Base-by-base conservation (phyloP, 352 stramenopile species). In the Phytophthora aleatoria region DNA sequence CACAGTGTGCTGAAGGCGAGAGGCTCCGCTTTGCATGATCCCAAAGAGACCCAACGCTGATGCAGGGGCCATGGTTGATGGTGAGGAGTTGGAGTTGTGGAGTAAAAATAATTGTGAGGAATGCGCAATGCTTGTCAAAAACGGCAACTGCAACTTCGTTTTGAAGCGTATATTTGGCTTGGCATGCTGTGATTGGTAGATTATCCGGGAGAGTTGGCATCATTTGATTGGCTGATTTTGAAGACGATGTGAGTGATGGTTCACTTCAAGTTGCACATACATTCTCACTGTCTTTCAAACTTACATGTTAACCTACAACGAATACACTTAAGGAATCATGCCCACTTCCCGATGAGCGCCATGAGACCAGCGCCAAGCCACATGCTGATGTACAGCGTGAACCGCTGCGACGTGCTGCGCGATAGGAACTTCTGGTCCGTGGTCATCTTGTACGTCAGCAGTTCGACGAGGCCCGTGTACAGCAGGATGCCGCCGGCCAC, bases 361-460 rank as follows among this genome's bases (percentile, higher is more conserved):
- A 92, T 88, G 15, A 73, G 41, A n/a, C 76, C 74, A 8, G 82
- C 77, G 5, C 81, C 79, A 12, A 90, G 55, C 71, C 74, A 85
- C 48, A 83, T 61, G 9, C 60, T 68, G 10, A 76, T 26, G 56
- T 89, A 83, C 28, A 85, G 41, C 28, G 74, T 24, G 26, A 83
- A 69, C 1, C 78, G 77, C 41, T 89, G 59, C 2, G 45, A 26
- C 6, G 61, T 43, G 0, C 51, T 57, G 3, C 71, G 68, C 16
- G 52, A 67, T 41, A 87, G 64, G 67, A 94, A 91, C 47, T 79
- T 67, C 3, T 64, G 30, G 66, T 90, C 90, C 11, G 54, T 84
- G 33, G 81, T 90, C 70, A 92, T 81, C 61, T 90, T 83, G 72
- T 89, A 81, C 60, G 83, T 85, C 57, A 93, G 59, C 36, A 91